Base-by-base conservation (phyloP, 306 rosid species). In the Myrica gale region DNA sequence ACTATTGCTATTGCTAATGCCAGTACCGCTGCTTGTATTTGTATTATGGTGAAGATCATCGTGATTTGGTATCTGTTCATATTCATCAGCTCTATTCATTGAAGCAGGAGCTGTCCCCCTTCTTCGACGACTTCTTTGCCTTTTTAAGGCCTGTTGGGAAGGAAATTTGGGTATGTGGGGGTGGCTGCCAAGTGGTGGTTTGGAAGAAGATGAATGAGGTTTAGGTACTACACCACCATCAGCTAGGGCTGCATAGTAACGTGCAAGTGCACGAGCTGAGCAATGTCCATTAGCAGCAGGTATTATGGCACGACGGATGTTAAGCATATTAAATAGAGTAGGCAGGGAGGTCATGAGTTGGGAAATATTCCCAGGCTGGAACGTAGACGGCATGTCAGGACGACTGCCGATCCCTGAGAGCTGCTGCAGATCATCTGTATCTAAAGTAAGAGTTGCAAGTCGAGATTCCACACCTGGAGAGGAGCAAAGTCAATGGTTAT, bases 221-320 rank as follows among this genome's bases (percentile, higher is more conserved):
- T 85, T 87, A 1, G 99, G 99, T 79, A 92, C 77, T 61, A 84
- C 82, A 48, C 99, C 98, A 37, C 92, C 92, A 67, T 89, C 90
- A 50, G 83, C 98, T 39, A 96, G 86, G 69, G 98, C 87, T 72
- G 99, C 99, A 74, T 96, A 96, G 57, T 90, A 96, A 32, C 99
- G 93, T 42, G 98, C 98, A 48, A 96, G 96, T 56, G 99, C 99
- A 41, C 98, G 93, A 37, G 98, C 99, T 66, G 99, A 89, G 87
- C 90, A 71, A 75, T 96, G 99, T 56, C 98, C 98, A 43, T 96
- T 96, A 26, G 94, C 99, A 43, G 98, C 89, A 39, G 99, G 99
- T 83, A 96, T 90, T 74, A 89, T 88, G 63, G 97, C 96, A 19
- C 98, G 98, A 11, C 98, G 97, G 72, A 75, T 85, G 48, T 90